Evolutionary conservation across 1,139 yeast species (phyloP), one percentile per base, ranked within the genome.

Genomic region (Candida neerlandica): DNA sequence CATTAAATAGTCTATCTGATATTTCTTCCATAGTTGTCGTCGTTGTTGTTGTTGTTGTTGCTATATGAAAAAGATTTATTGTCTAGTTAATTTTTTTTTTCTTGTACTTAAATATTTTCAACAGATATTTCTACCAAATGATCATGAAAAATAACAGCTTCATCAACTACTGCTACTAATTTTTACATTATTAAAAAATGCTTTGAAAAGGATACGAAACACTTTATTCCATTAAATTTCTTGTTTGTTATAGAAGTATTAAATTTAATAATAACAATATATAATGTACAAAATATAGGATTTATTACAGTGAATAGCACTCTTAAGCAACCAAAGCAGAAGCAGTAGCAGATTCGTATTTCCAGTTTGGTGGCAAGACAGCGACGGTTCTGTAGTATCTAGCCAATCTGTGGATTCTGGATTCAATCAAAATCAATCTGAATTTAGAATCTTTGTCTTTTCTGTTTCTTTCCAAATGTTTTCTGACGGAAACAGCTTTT

Each of bases 381-480:
- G 96, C 84, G 69, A 90, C 96, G 70, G 97, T 89, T 90, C 97
- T 92, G 96, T 94, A 94, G 95, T 94, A 94, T 86, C 99, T 90
- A 68, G 99, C 96, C 78, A 94, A 89, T 88, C 99, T 94, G 96
- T 94, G 99, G 84, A 94, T 94, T 90, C 99, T 91, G 62, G 98
- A 92, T 84, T 94, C 99, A 77, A 95, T 91, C 81, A 94, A 88
- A 94, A 94, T 94, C 75, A 94, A 90, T 88, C 99, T 91, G 96
- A 95, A 94, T 84, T 94, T 94, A 69, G 99, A 94, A 83, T 94
- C 99, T 87, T 94, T 92, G 84, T 94, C 99, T 86, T 94, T 95
- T 89, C 99, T 91, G 97, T 94, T 94, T 83, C 96, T 90, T 84
- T 95, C 99, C 78, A 94, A 89, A 83, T 94, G 99, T 89, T 95